A percentile compares a stretch with the other conserved stretches of the same genome.
These are phyloP conservation scores for Macadamia tetraphylla DNA, from an alignment of 164 flowering plant genomes.

Conservation along the genomic window DNA sequence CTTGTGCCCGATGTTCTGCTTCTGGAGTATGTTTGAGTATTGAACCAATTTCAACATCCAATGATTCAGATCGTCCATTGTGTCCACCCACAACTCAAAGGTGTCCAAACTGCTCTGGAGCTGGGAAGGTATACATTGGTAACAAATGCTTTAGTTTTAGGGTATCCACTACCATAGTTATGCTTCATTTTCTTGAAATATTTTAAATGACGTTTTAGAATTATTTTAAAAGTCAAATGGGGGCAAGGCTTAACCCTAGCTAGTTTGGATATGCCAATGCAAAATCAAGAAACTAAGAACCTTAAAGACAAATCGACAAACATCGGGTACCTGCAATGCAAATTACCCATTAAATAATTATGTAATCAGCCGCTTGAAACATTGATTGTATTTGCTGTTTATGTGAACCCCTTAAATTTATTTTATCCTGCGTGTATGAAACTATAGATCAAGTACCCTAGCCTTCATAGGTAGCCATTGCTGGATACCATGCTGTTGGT, in stretches of 20 bases:
- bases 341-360: too few species aligned
- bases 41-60: conserved; percentile 51
- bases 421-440: too few species aligned
- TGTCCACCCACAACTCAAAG: conserved; percentile 60
- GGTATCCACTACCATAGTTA: neutral
- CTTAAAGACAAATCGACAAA: neutral
- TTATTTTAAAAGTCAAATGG: neutral
- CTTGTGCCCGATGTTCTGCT: conserved; percentile 91
- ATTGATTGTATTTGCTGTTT: neutral
- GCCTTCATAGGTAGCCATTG: too few species aligned
- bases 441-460: too few species aligned
- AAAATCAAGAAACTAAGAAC: neutral
- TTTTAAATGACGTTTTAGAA: neutral
- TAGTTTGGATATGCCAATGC: neutral
- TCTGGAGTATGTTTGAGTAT: conserved; percentile 62
- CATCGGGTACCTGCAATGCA: too few species aligned
- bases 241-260: neutral
- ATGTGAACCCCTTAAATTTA: too few species aligned
- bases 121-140: conserved; percentile 69
- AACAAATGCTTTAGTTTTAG: neutral
- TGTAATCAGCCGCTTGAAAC: too few species aligned
- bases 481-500: too few species aligned
- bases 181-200: neutral
- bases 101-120: conserved; percentile 85
- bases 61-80: conserved; percentile 45